Base-by-base conservation (phyloP, 495 filamentous ascomycete genomes). In the Penicillium taxi region DNA sequence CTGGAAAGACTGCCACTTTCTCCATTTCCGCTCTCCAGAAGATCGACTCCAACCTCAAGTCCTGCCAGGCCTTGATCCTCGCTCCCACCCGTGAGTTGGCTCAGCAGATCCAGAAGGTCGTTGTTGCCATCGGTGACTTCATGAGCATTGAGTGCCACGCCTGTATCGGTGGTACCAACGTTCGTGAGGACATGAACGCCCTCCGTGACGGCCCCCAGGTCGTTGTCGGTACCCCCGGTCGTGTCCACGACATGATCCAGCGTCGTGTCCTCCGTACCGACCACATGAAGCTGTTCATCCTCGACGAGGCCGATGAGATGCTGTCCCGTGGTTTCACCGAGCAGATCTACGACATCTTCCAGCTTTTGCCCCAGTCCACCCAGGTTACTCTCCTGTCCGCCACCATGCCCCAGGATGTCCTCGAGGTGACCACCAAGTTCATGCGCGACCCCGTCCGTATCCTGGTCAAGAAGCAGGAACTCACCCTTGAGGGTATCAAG, bases 311-410 rank as follows among this genome's bases (percentile, higher is more conserved):
- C 51, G 91, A 98, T 64, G 91, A 98, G 74, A 88, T 98, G 75
- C 79, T 98, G 69, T 94, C 41, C 41, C 88, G 89, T 63, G 91
- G 91, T 63, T 98, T 98, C 78, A 86, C 86, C 46, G 93, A 98
- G 74, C 91, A 98, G 74, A 98, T 98, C 70, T 98, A 98, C 74
- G 93, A 98, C 61, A 91, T 98, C 68, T 98, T 94, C 78, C 93
- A 93, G 64, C 82, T 94, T 28, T 84, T 98, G 31, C 91, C 91
- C 22, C 91, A 90, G 64, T 86, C 88, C 33, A 98, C 93, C 51
- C 91, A 98, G 74, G 91, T 98, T 35, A 90, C 94, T 41, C 82
- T 98, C 45, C 80, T 98, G 31, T 96, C 90, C 25, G 91, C 91
- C 48, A 98, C 91, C 52, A 89, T 98, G 72, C 91, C 91, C 50